Evolutionary conservation across 139 green algal species (phyloP).

Genomic region (Volvox africanus): DNA sequence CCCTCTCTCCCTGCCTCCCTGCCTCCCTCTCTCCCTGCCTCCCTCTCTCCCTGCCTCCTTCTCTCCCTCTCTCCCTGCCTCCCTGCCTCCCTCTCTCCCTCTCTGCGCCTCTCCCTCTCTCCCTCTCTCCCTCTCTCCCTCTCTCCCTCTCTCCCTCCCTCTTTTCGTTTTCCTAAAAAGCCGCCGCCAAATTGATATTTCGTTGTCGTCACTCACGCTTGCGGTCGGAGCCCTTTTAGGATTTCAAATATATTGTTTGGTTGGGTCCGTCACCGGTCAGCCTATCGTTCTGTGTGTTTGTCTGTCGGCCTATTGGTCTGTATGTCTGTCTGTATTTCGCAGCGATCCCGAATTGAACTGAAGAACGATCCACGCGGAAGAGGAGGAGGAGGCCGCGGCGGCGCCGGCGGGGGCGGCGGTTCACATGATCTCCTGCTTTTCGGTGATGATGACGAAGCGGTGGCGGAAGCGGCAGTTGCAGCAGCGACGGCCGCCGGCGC

Average conservation of each 20-base stretch:
- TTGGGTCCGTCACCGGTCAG: too few relatives aligned
- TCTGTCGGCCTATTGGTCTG: background rate
- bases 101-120: background rate
- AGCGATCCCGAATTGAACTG: constrained; percentile 53
- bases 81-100: background rate
- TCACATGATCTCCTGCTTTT: constrained; percentile 48
- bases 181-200: too few relatives aligned
- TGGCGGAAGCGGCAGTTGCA: constrained; percentile 7
- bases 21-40: background rate
- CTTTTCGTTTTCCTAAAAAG: background rate
- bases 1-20: background rate
- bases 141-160: background rate
- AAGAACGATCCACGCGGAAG: constrained; percentile 15
- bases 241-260: too few relatives aligned
- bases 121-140: background rate
- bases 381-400: background rate
- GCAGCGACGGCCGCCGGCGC: background rate
- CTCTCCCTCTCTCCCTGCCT: too few relatives aligned
- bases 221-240: too few relatives aligned
- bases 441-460: constrained; percentile 7
- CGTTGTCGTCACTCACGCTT: too few relatives aligned
- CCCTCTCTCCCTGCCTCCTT: too few relatives aligned
- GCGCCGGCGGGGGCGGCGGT: background rate
- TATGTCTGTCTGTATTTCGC: background rate
- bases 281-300: background rate